Evolutionary conservation across 1,139 yeast species (phyloP), one percentile per base, ranked within the genome.

Genomic region (Yamadazyma spencermartinsiae): DNA sequence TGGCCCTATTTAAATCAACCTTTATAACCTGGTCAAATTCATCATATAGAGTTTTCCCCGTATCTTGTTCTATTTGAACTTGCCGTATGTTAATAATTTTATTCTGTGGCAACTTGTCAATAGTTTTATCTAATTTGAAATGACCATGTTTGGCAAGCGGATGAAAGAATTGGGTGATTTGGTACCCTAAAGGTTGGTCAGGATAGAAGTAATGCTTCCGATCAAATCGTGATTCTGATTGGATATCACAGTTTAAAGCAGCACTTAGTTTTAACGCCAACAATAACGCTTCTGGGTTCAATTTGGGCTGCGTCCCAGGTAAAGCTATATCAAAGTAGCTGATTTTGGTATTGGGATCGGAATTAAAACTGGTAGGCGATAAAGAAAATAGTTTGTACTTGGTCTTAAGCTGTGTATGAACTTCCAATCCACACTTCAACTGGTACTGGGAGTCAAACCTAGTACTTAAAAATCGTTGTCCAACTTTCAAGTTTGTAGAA

Each of bases 111-210:
- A 80, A 68, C 7, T 77, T 82, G 54, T 88, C 96, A 38, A 72
- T 62, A 29, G 74, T 62, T 17, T 64, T 60, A 10, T 51, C 59
- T 33, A 92, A 58, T 23, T 57, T 58, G 32, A 92, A 37, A 15
- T 44, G 48, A 0, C 98, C 98, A 35, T 76, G 68, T 27, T 59
- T 68, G 1, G 97, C 95, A 35, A 86, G 68, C 1, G 99, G 98
- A 34, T 74, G 73, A 56, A 77, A 88, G 54, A 80, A 86, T 62
- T 92, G 99, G 0, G 99, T 92, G 40, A 92, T 83, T 57, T 92
- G 99, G 59, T 89, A 92, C 0, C 99, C 99, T 38, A 86, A 65
- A 0, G 98, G 98, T 60, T 92, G 98, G 59, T 92, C 99, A 1
- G 94, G 94, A 57, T 92, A 92, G 59, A 92, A 90, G 60, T 92